A percentile compares a stretch with the other conserved stretches of the same genome.
Evolutionary conservation across 192 early-diverging fungal genomes (phyloP).

Genomic region (Coemansia aciculifera): DNA sequence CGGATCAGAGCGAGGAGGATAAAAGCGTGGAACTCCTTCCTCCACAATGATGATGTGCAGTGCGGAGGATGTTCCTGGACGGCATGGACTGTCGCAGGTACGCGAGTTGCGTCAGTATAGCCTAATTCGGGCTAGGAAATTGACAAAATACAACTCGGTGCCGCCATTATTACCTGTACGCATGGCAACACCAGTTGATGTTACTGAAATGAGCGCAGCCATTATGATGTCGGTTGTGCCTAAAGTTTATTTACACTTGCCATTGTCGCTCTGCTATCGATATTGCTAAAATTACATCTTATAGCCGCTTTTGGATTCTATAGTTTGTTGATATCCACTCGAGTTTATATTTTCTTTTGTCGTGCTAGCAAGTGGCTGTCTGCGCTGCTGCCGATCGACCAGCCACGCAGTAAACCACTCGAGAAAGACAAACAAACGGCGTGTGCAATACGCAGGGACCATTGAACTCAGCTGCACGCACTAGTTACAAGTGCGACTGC

Average conservation of each 20-base stretch:
- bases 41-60: background rate
- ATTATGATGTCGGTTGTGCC: background rate
- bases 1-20: background rate
- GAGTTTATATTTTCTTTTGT: background rate
- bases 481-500: background rate
- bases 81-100: background rate
- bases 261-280: background rate
- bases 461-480: constrained; percentile 1
- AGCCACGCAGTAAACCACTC: background rate
- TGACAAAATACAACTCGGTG: background rate
- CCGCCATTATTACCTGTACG: background rate
- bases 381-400: constrained; percentile 9
- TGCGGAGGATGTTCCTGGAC: constrained; percentile 4
- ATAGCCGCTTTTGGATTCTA: background rate
- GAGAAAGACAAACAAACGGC: background rate
- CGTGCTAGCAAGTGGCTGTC: background rate
- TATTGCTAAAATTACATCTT: background rate
- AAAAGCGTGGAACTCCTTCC: background rate
- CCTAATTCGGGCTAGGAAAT: background rate
- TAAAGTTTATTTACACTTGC: background rate
- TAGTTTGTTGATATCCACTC: background rate
- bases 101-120: background rate
- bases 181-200: background rate
- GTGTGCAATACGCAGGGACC: constrained; percentile 5
- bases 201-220: background rate